Conservation (phyloP, 1,284 basidiomycete genomes). For the Nidula niveotomentosa region DNA sequence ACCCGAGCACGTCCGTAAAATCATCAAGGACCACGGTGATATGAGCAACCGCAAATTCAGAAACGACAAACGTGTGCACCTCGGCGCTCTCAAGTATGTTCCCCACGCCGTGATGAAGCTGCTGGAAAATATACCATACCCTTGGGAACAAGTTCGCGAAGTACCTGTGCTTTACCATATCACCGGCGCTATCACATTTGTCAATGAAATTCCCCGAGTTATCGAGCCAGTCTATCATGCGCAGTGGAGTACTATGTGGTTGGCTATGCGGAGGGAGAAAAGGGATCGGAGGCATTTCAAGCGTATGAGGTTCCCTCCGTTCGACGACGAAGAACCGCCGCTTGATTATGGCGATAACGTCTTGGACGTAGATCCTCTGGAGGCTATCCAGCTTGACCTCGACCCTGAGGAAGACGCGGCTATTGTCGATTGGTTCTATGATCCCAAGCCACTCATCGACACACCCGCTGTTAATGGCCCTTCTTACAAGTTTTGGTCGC, state of each 20-base stretch:
- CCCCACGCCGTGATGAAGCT: constrained; percentile 99
- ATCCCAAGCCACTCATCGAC: constrained; percentile 92
- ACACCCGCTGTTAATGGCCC: constrained; percentile 88
- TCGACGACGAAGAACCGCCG: constrained; percentile 99
- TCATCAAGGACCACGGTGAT: constrained; percentile 97
- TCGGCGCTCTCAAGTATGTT: constrained; percentile 98
- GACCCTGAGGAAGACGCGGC: constrained; percentile 93
- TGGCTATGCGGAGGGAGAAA: constrained; percentile 99
- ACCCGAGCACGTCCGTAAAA: constrained; percentile 96
- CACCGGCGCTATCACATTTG: constrained; percentile 99
- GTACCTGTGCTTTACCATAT: constrained; percentile 97
- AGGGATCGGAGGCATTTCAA: constrained; percentile 99
- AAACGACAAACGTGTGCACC: constrained; percentile 98
- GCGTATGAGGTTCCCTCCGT: constrained; percentile 99
- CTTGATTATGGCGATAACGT: constrained; percentile 99
- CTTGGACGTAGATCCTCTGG: constrained; percentile 95
- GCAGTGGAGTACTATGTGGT: constrained; percentile 99
- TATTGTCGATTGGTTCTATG: constrained; percentile 99
- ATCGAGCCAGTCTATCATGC: constrained; percentile 99
- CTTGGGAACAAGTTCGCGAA: constrained; percentile 99
- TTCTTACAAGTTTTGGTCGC: constrained; percentile 92
- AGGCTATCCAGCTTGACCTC: constrained; percentile 97
- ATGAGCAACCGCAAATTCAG: constrained; percentile 97
- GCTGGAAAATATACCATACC: constrained; percentile 98
- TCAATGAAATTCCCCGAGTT: constrained; percentile 96